Base-by-base conservation (phyloP, 2,329 filamentous ascomycete species). In the Cryphonectria carpinicola region DNA sequence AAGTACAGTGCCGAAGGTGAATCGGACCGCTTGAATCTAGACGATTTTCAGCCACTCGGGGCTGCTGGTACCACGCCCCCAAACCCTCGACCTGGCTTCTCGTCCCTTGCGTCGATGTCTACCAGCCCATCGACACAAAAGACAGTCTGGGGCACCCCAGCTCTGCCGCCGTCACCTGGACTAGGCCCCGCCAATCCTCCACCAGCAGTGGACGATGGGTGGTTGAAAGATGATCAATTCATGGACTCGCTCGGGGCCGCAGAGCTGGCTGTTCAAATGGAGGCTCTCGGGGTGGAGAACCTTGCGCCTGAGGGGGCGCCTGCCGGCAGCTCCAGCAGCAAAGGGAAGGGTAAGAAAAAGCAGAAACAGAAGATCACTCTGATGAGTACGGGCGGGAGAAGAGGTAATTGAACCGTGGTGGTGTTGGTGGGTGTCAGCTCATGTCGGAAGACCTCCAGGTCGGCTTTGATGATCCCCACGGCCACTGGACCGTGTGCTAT, bases 121-220 rank as follows among this genome's bases (percentile, higher is more conserved):
- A 95, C 93, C 1, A 97, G 93, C 73, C 94, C 95, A 0, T 90
- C 89, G 8, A 88, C 89, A 0, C 84, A 88, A 56, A 90, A 90
- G 73, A 98, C 95, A 0, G 93, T 98, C 0, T 98, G 95, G 95
- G 95, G 95, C n/a, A 98, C 95, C 0, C 86, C 88, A 4, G 89
- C 87, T 0, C 82, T 97, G 3, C 83, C 89, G 0, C 82, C 82
- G 0, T 90, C 89, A 4, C 89, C 90, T 1, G 58, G 68, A 14
- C 86, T 87, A 14, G 76, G 89, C 39, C 80, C 80, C 39, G 78
- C 85, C 3, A 72, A 81, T 14, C 76, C 79, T 71, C 72, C 67
- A 49, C 69, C 66, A 49, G 66, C 65, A 54, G 37, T 65, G 14
- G 89, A 94, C 73, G 95, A 98, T 78, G 95, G 95, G 0, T 98